Conservation (phyloP, 2,329 filamentous ascomycete genomes). For the Penicillium janthinellum region DNA sequence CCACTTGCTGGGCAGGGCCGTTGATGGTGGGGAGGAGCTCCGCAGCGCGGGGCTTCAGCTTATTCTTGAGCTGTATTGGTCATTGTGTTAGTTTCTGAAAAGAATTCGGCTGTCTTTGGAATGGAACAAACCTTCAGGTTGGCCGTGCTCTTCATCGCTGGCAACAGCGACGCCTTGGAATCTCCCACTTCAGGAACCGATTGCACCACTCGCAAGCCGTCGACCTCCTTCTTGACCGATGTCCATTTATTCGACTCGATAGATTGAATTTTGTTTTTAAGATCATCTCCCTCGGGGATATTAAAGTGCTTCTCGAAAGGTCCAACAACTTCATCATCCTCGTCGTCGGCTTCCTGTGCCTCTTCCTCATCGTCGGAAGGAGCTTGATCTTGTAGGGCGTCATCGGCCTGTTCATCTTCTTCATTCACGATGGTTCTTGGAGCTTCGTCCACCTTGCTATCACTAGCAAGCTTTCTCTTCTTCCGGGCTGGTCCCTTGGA, state of each 20-base stretch:
- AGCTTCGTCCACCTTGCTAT: slow-evolving; percentile 27
- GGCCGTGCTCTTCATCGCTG: slow-evolving; percentile 34
- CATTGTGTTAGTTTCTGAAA: background rate
- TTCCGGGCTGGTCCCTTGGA: slow-evolving; percentile 52
- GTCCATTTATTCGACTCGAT: slow-evolving; percentile 54
- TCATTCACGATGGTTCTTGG: slow-evolving; percentile 27
- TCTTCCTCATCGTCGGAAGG: slow-evolving; percentile 46
- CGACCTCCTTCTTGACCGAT: slow-evolving; percentile 42
- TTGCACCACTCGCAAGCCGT: slow-evolving; percentile 35
- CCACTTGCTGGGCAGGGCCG: slow-evolving; percentile 64
- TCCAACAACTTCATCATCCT: slow-evolving; percentile 56
- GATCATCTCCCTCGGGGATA: slow-evolving; percentile 62
- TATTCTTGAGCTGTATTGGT: slow-evolving; percentile 67
- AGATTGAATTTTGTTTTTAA: slow-evolving; percentile 55
- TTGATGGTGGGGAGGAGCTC: slow-evolving; percentile 62
- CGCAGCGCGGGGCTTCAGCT: slow-evolving; percentile 59
- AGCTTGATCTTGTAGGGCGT: slow-evolving; percentile 53
- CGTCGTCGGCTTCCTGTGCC: slow-evolving; percentile 31
- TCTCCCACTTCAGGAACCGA: slow-evolving; percentile 33
- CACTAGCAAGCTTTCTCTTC: slow-evolving; percentile 54
- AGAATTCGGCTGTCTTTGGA: background rate
- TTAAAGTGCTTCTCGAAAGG: slow-evolving; percentile 83
- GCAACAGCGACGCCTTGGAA: slow-evolving; percentile 27
- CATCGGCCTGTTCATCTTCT: slow-evolving; percentile 42
- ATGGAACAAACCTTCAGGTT: slow-evolving; percentile 40